Evolutionary conservation across 129 eudicot species (phyloP), one percentile per base, ranked within the genome.

Genomic region (Helichrysum umbraculigerum): DNA sequence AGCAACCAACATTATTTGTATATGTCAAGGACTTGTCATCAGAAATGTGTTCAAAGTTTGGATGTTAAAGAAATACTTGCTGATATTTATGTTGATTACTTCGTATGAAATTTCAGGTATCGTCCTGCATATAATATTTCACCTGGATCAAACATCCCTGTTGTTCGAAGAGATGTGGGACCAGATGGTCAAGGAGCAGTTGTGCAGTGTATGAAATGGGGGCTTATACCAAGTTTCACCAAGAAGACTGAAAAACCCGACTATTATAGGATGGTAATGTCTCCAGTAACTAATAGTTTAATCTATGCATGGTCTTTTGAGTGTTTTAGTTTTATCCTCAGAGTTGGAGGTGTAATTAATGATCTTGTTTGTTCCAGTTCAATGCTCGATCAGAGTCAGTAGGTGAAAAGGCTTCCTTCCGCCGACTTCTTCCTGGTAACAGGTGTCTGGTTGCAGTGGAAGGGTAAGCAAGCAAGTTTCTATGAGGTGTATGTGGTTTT

Each of bases 191-290:
- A 84, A 52, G 97, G 90, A 20, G 87, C 83, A 10, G 97, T 84
- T 81, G 80, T 89, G 76, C 99, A 94, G 78, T 91, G 97, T 81
- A 94, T 94, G 99, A 94, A 89, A 72, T 94, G 99, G 99, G 99
- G 99, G 51, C 96, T 94, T 76, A 73, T 94, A 81, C 99, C 99
- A 34, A 89, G 97, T 82, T 94, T 94, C 76, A 91, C 94, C 1
- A 91, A 91, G 78, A 94, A 89, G 87, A 82, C 88, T 70, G 94
- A 94, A 50, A 94, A 94, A 75, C 91, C 92, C 64, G 97, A 94
- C 83, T 92, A 94, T 79, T 94, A 85, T 74, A 83, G 79, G 86
- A 94, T 94, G 99, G 99, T 94, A 87, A 56, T n/a, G 2, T 66
- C 21, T 70, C 56, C 47, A 76, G 56, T 15, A 19, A 64, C 51